Evolutionary conservation across 1,284 basidiomycete species (phyloP), one percentile per base, ranked within the genome.

Genomic region (Leccinum ponderosum): DNA sequence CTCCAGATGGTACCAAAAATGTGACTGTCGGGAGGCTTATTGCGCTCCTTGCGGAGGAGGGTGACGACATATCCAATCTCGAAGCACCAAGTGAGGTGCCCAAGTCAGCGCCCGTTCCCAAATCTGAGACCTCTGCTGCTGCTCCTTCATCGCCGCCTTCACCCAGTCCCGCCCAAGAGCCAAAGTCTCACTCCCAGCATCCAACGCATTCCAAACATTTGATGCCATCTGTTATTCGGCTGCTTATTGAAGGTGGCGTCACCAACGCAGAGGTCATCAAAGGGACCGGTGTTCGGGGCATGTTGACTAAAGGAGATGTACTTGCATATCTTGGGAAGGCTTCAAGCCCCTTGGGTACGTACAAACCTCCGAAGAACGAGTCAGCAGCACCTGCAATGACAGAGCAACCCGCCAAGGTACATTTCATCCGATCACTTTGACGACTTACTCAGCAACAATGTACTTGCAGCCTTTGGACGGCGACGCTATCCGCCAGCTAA

Each of bases 11-110:
- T 57, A 75, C 91, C 12, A 96, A 96, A 78, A 89, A 89, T 68
- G 85, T 99, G 58, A 83, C 89, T 3, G 93, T 99, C 44, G 95
- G 95, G 58, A 90, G 90, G 75, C 74, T 89, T 29, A 97, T 98
- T 68, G 97, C 95, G 15, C 83, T 99, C 57, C 83, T 97, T 12
- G 96, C 92, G n/a, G 96, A 98, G 76, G 94, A 98, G 75, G 96
- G 96, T 3, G 97, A 98, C 75, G 93, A 98, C 73, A 88, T 98
- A 60, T 89, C 93, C 60, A 91, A 91, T 69, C 84, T 95, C 42
- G 85, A 95, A 69, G 78, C 84, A 8, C 56, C 75, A 0, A 20
- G 44, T 47, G 44, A 47, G 44, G 44, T 82, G 39, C 58, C 73
- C 3, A 63, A 68, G 52, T 33, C 72, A 15, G 54, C 73, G 8